These are phyloP conservation scores for Amanita inopinata DNA, from an alignment of 768 basidiomycete genomes.

Conservation along the genomic window DNA sequence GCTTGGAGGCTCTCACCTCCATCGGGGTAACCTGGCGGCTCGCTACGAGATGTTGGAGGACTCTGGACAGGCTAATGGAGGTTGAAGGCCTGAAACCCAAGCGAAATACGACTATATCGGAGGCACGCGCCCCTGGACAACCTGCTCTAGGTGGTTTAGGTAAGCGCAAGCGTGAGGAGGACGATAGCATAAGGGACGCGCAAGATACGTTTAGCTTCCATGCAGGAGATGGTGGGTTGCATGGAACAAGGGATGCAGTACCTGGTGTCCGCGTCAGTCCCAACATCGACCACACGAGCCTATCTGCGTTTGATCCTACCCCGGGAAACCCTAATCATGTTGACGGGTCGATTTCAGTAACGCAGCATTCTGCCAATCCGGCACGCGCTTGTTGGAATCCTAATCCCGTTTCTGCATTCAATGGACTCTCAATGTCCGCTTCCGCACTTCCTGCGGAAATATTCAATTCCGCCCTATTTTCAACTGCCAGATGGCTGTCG, in stretches of 20 bases:
- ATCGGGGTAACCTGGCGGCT: constrained; percentile 21
- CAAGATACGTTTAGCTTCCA: not conserved
- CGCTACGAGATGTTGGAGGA: constrained; percentile 18
- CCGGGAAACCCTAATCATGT: not conserved
- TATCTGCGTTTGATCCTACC: not conserved
- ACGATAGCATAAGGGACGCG: not conserved
- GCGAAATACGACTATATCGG: constrained; percentile 3
- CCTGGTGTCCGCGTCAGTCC: constrained; percentile 2
- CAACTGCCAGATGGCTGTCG: constrained; percentile 2
- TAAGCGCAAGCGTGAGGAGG: constrained; percentile 16
- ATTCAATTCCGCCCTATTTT: constrained; percentile 9
- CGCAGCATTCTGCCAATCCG: not conserved
- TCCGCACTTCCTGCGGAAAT: constrained; percentile 2
- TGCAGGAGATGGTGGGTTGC: not conserved
- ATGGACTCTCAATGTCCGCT: not conserved
- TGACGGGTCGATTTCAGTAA: not conserved
- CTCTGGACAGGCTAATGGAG: constrained; percentile 19
- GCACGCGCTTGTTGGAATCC: not conserved
- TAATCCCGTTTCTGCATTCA: not conserved
- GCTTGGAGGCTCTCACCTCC: constrained; percentile 19
- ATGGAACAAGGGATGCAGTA: not conserved
- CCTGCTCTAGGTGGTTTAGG: constrained; percentile 4
- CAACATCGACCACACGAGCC: not conserved
- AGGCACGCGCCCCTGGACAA: not conserved
- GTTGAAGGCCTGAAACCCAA: constrained; percentile 14